Evolutionary conservation across 768 basidiomycete species (phyloP).

Genomic region (Grammothele lineata): DNA sequence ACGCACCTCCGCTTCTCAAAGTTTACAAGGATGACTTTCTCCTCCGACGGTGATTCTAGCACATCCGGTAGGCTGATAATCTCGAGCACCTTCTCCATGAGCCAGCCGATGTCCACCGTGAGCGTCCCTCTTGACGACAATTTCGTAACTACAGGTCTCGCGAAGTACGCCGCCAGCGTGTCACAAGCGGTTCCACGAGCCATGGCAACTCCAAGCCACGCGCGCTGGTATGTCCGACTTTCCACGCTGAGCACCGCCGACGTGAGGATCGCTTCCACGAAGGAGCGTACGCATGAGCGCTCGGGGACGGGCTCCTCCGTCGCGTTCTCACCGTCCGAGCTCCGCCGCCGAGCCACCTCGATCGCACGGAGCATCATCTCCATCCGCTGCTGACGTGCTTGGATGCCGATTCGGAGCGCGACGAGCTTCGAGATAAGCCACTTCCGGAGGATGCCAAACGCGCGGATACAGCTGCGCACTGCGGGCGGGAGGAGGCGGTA

Average conservation of each 20-base stretch:
- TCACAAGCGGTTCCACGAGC: conserved; percentile 60
- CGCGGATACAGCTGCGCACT: conserved; percentile 72
- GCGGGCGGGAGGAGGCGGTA: conserved; percentile 75
- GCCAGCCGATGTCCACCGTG: conserved; percentile 77
- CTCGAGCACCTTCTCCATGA: conserved; percentile 78
- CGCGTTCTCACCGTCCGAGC: conserved; percentile 33
- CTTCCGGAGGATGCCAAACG: conserved; percentile 71
- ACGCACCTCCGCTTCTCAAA: conserved; percentile 78
- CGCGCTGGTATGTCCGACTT: conserved; percentile 71
- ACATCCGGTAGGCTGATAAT: conserved; percentile 72
- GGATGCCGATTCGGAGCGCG: conserved; percentile 57
- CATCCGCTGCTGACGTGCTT: conserved; percentile 65
- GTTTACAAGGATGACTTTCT: conserved; percentile 62
- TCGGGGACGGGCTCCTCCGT: conserved; percentile 39
- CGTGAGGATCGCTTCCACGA: conserved; percentile 71
- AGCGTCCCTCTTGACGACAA: conserved; percentile 46
- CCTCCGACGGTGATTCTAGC: conserved; percentile 49
- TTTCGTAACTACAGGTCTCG: conserved; percentile 43
- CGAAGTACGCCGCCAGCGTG: conserved; percentile 52
- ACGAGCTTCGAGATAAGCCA: conserved; percentile 74
- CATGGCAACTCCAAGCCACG: conserved; percentile 73
- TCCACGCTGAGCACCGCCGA: conserved; percentile 78
- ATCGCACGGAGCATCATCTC: conserved; percentile 68
- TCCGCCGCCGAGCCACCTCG: conserved; percentile 67
- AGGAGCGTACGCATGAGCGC: conserved; percentile 68